Evolutionary conservation across 2,329 filamentous ascomycete genomes (phyloP).

Genomic region (Colletotrichum sp.): DNA sequence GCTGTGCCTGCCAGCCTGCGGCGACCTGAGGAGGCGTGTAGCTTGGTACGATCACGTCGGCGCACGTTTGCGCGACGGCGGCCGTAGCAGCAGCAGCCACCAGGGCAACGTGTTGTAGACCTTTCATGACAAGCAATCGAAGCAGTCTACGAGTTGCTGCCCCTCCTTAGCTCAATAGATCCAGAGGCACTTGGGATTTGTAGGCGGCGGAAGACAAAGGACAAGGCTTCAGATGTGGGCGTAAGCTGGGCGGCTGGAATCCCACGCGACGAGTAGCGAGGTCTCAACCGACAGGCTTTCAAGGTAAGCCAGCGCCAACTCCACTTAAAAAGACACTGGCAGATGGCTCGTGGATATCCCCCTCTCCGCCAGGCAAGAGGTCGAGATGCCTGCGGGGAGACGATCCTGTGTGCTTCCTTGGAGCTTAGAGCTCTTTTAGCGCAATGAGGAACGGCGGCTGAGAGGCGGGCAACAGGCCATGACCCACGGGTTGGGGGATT

Average conservation of each 20-base stretch:
- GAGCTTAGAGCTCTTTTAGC: constrained; percentile 4
- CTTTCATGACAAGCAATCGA: not conserved
- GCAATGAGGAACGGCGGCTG: not conserved
- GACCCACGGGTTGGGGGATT: not conserved
- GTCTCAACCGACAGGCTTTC: not conserved
- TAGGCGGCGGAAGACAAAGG: not conserved
- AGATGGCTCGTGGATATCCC: not conserved
- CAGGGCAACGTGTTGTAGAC: not conserved
- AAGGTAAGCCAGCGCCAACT: not conserved
- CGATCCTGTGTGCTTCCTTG: not conserved
- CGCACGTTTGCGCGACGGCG: constrained; percentile 30
- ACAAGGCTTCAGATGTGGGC: not conserved
- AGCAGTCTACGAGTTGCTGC: not conserved
- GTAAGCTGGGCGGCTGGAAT: not conserved
- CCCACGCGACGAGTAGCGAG: not conserved
- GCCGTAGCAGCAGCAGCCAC: not conserved
- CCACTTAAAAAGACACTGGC: not conserved
- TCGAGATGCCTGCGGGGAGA: constrained; percentile 1
- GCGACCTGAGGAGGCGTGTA: constrained; percentile 43
- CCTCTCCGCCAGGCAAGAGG: not conserved
- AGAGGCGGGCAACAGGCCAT: not conserved
- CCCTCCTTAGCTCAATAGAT: not conserved
- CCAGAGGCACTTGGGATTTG: not conserved
- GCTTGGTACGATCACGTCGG: constrained; percentile 36
- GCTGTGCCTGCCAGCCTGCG: constrained; percentile 47